A percentile compares a stretch with the other conserved stretches of the same genome.
These are phyloP conservation scores for Pseudopediastrum boryanum DNA, from an alignment of 139 green algal species.

Conservation along the genomic window DNA sequence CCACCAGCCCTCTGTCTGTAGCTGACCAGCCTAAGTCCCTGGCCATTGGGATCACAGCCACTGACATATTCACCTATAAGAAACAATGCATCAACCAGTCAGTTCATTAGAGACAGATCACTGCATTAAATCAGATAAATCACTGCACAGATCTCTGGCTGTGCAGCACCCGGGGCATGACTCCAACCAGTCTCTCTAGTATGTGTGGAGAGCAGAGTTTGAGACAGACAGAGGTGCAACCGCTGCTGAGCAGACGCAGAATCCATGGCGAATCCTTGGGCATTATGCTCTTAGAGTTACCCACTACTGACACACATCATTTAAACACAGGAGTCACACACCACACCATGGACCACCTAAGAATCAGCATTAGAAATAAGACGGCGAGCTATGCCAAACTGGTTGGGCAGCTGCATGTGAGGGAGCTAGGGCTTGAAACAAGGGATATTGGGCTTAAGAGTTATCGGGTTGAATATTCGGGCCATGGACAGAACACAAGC, in stretches of 20 bases:
- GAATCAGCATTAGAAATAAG: too few relatives aligned
- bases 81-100: neutral
- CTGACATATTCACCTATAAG: constrained; percentile 97
- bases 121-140: neutral
- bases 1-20: constrained; percentile 89
- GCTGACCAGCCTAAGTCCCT: constrained; percentile 92
- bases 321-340: too few relatives aligned
- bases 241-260: neutral
- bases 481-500: too few relatives aligned
- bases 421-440: too few relatives aligned
- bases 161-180: neutral
- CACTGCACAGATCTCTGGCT: neutral
- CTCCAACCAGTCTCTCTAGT: neutral
- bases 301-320: too few relatives aligned
- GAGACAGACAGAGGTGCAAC: neutral
- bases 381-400: too few relatives aligned
- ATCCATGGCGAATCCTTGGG: neutral
- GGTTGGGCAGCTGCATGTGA: too few relatives aligned
- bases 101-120: neutral
- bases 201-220: neutral
- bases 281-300: too few relatives aligned
- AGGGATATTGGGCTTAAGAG: too few relatives aligned
- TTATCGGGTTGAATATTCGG: too few relatives aligned
- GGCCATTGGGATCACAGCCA: constrained; percentile 98
- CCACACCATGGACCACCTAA: too few relatives aligned